These are phyloP conservation scores for Botrytis pseudocinerea DNA, from an alignment of 2,329 filamentous ascomycete genomes.

Conservation along the genomic window DNA sequence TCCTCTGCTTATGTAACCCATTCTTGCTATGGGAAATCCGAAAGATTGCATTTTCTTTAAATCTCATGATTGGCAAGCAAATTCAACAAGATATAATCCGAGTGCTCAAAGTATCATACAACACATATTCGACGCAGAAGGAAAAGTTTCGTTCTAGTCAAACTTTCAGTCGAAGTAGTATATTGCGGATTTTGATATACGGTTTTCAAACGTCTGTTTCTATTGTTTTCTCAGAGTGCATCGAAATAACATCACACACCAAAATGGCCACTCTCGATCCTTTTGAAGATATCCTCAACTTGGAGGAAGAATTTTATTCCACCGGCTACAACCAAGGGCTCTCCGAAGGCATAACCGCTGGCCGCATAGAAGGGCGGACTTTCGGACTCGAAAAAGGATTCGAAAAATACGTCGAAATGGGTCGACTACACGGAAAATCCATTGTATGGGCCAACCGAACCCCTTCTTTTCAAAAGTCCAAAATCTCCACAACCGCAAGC, in stretches of 20 bases:
- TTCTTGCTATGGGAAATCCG: background rate
- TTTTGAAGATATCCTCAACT: constrained; percentile 51
- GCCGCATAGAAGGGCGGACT: constrained; percentile 82
- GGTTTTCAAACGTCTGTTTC: background rate
- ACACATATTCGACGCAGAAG: background rate
- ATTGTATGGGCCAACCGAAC: constrained; percentile 81
- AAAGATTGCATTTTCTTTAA: background rate
- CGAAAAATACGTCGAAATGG: constrained; percentile 84
- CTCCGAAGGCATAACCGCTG: constrained; percentile 73
- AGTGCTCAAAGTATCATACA: background rate
- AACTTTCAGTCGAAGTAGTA: background rate
- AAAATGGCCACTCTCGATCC: constrained; percentile 33
- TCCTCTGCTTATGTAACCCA: background rate
- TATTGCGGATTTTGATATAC: background rate
- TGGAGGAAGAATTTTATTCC: constrained; percentile 72
- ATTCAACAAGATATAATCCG: background rate
- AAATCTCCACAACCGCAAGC: too few species aligned
- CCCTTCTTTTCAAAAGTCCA: constrained; percentile 35
- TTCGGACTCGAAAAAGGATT: constrained; percentile 93
- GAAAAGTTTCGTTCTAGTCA: background rate
- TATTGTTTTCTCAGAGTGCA: background rate
- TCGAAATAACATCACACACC: background rate
- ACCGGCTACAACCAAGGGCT: constrained; percentile 77
- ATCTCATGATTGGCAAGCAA: background rate
- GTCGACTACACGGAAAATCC: constrained; percentile 74